Base-by-base conservation (phyloP, 805 yeast species). In the Huiozyma sinensis region DNA sequence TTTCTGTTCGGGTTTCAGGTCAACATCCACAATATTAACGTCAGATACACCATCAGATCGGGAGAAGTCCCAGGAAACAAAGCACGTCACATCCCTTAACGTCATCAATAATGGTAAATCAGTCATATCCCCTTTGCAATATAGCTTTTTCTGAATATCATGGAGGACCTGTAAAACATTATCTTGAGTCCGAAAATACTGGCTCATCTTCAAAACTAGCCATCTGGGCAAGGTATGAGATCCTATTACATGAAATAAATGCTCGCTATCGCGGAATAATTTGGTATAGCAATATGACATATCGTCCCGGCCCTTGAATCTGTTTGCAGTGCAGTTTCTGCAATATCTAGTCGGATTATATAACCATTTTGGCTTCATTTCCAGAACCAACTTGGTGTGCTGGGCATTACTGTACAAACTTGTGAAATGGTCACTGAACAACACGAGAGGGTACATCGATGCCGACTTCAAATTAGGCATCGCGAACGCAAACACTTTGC, bases 1-100 rank as follows among this genome's bases (percentile, higher is more conserved):
- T 46, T 73, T 76, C 27, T 58, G 47, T 10, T 54, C 61, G 2
- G 75, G 70, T 54, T 77, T 77, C 40, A 74, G 66, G 51, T 77
- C 83, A 38, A 75, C 65, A 55, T 77, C 83, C 34, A 75, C 71
- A 10, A 77, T 60, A 6, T 46, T 51, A 4, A 50, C 54, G 8
- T 28, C 10, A 28, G 30, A 6, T 44, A 36, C 1, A 37, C 13
- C 5, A 17, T 17, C 24, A 17, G 24, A 17, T 17, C 4, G 24
- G 24, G 24, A 17, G 36, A 36, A 13, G 10, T 50, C 35, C 51
- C 67, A 54, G 29, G 42, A 47, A 6, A 67, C 38, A 45, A 66
- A 66, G 6, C 66, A 53, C 1, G 71, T 58, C 3, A 66, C 60
- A 43, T 68, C 72, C 50, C 70, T 50, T 12, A 68, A 47, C 1